phyloP scores from a whole-genome alignment of 2,329 filamentous ascomycete species.

The Thielaviopsis ethacetica region DNA sequence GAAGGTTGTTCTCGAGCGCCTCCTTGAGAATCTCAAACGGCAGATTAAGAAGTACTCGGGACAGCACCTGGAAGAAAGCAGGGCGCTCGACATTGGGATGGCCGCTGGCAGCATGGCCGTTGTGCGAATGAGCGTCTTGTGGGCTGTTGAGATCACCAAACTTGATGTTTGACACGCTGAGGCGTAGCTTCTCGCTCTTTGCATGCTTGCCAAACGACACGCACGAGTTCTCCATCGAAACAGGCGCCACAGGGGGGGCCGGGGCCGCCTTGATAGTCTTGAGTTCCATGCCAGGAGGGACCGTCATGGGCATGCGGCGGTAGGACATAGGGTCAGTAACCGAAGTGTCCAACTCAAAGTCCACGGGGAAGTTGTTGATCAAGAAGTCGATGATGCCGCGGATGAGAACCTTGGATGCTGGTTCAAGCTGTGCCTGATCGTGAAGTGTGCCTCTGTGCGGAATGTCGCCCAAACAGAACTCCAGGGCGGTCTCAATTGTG shows the following conservation, averaged over 20 bases:
- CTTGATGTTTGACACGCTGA: conserved; percentile 40
- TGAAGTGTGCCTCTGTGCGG: conserved; percentile 20
- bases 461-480: conserved; percentile 32
- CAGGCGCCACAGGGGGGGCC: conserved; percentile 12
- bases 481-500: conserved; percentile 42
- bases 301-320: conserved; percentile 23
- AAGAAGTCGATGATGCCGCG: conserved; percentile 41
- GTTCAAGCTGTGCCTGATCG: conserved; percentile 24
- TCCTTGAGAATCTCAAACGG: conserved; percentile 51
- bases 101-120: conserved; percentile 12
- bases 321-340: conserved; percentile 22
- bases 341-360: conserved; percentile 40
- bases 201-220: conserved; percentile 3
- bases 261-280: conserved; percentile 3
- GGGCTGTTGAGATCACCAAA: conserved; percentile 48
- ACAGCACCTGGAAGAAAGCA: conserved; percentile 35
- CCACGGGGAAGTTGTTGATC: conserved; percentile 39
- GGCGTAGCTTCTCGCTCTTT: conserved; percentile 14
- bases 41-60: conserved; percentile 51
- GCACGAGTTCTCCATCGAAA: conserved; percentile 9
- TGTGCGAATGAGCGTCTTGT: conserved; percentile 18
- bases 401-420: conserved; percentile 37
- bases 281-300: conserved; percentile 6
- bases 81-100: conserved; percentile 13
- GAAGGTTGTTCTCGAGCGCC: conserved; percentile 39